Conservation (phyloP, 1,284 basidiomycete species). For the Pyrrhoderma noxium region DNA sequence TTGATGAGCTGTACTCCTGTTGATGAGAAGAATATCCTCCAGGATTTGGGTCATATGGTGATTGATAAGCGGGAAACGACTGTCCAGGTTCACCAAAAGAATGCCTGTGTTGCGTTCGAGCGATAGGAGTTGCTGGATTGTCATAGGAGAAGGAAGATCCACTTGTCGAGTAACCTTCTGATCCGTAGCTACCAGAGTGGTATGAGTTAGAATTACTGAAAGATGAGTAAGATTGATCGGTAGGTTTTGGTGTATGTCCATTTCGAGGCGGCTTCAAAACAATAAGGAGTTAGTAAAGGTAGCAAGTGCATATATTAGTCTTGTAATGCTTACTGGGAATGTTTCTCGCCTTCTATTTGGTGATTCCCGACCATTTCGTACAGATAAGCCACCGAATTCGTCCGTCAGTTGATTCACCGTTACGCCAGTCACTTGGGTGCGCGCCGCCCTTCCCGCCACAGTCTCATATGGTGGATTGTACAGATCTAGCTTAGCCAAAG, state of each 20-base stretch:
- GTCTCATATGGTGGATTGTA: slow-evolving; percentile 65
- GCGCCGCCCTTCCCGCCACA: slow-evolving; percentile 10
- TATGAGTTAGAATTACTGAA: slow-evolving; percentile 26
- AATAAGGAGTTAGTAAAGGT: slow-evolving; percentile 7
- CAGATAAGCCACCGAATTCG: slow-evolving; percentile 58
- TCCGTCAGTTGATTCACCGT: slow-evolving; percentile 47
- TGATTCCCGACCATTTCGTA: slow-evolving; percentile 22
- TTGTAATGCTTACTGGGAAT: slow-evolving; percentile 46
- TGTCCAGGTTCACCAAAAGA: slow-evolving; percentile 13
- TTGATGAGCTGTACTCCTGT: slow-evolving; percentile 9
- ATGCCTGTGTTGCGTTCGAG: slow-evolving; percentile 8
- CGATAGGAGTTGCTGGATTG: slow-evolving; percentile 9
- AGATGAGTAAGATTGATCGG: slow-evolving; percentile 30
- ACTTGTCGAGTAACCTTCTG: slow-evolving; percentile 9
- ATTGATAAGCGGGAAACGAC: slow-evolving; percentile 33
- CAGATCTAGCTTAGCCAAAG: slow-evolving; percentile 54
- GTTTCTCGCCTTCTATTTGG: slow-evolving; percentile 45
- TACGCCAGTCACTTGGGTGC: slow-evolving; percentile 29
- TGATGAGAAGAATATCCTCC: slow-evolving; percentile 17
- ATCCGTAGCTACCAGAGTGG: slow-evolving; percentile 22
- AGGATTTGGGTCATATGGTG: slow-evolving; percentile 45
- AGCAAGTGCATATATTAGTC: slow-evolving; percentile 5
- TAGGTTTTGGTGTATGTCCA: slow-evolving; percentile 32
- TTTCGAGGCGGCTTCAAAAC: slow-evolving; percentile 29
- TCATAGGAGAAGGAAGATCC: slow-evolving; percentile 2